A percentile compares a stretch with the other conserved stretches of the same genome.
phyloP scores from a whole-genome alignment of 176 grass and related monocot species.

The Eleusine coracana region DNA sequence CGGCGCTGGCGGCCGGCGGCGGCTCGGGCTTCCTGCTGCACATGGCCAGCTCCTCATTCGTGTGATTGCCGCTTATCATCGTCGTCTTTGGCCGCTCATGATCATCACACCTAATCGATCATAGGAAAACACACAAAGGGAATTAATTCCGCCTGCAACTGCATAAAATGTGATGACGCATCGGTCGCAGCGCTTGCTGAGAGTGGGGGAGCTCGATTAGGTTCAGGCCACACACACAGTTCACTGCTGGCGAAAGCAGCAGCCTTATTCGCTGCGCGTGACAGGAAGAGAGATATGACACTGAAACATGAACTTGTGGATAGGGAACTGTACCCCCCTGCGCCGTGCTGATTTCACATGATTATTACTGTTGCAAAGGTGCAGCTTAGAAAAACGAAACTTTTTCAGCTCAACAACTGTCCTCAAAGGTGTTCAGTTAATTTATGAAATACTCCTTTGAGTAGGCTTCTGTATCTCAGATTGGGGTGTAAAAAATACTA shows the following conservation, averaged over 20 bases:
- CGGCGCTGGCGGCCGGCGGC: neutral
- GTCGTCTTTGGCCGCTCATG: conserved; percentile 26
- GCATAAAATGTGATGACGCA: conserved; percentile 54
- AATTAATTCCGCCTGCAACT: conserved; percentile 30
- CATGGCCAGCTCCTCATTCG: conserved; percentile 30
- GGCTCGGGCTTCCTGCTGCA: conserved; percentile 36
- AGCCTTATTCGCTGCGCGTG: neutral
- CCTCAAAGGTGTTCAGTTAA: neutral
- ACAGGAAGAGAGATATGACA: neutral
- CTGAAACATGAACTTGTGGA: neutral
- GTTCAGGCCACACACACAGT: conserved; percentile 32
- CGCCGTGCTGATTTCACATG: neutral
- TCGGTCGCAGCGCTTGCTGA: conserved; percentile 7
- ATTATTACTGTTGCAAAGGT: neutral
- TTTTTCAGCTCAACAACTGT: neutral
- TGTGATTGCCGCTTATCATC: conserved; percentile 48
- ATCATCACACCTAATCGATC: conserved; percentile 39
- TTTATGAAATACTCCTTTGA: neutral
- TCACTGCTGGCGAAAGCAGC: conserved; percentile 10
- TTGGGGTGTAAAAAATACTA: neutral
- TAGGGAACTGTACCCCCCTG: neutral
- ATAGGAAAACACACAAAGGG: neutral
- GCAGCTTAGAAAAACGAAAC: neutral
- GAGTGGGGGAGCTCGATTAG: neutral
- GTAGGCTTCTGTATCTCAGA: neutral